A percentile compares a stretch with the other conserved stretches of the same genome.
Evolutionary conservation across 805 yeast genomes (phyloP).

Genomic region (Kodamaea nitidulidarum): DNA sequence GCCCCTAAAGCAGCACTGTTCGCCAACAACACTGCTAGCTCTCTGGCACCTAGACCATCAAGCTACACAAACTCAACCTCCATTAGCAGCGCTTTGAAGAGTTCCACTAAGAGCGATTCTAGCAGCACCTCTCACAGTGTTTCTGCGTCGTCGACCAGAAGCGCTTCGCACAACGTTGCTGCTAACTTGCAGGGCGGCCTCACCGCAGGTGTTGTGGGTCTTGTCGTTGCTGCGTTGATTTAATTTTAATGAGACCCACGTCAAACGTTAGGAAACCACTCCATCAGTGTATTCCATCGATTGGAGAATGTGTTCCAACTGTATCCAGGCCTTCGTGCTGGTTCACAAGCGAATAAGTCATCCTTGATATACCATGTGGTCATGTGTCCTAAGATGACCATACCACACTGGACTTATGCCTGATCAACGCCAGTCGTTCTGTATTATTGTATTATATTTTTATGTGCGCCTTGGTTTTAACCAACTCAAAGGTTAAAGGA

Average conservation of each 20-base stretch:
- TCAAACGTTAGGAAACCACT: background rate
- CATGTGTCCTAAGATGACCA: background rate
- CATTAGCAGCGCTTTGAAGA: constrained; percentile 3
- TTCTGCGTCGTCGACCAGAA: constrained; percentile 17
- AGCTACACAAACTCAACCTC: constrained; percentile 14
- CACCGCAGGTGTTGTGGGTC: constrained; percentile 23
- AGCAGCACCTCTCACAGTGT: constrained; percentile 14
- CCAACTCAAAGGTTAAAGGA: background rate
- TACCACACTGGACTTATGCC: background rate
- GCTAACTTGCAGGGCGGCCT: constrained; percentile 21
- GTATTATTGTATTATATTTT: constrained; percentile 1
- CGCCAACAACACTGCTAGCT: constrained; percentile 24
- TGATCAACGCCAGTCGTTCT: background rate
- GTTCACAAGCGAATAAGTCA: no score
- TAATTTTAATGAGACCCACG: constrained; percentile 13
- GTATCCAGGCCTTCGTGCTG: no score
- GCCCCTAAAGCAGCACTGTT: constrained; percentile 34
- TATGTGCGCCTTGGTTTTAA: background rate
- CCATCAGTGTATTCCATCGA: background rate
- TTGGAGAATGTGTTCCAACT: no score
- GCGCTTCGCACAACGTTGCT: constrained; percentile 25
- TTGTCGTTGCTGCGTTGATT: constrained; percentile 33
- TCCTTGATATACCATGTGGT: no score
- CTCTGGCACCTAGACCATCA: constrained; percentile 19
- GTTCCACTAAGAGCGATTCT: constrained; percentile 4